Percentiles rank a stretch among this genome's conserved stretches.
These are phyloP conservation scores for Polymyxa betae DNA, from an alignment of 208 protist species.

Conservation along the genomic window DNA sequence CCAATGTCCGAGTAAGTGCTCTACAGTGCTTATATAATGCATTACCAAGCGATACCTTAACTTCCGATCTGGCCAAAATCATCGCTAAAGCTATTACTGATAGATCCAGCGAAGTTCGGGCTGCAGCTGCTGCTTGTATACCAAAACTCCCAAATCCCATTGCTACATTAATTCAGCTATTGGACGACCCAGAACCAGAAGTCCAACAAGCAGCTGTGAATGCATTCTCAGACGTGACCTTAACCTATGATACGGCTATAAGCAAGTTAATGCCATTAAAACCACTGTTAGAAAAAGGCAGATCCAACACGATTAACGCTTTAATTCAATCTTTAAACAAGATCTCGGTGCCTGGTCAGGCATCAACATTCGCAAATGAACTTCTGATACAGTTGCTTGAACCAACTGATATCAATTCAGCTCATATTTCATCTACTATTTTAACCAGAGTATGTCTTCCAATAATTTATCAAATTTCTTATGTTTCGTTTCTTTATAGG, in stretches of 20 bases:
- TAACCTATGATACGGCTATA: background rate
- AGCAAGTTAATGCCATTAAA: background rate
- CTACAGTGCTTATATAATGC: background rate
- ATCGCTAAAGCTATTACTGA: background rate
- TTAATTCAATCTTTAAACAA: background rate
- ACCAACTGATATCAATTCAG: background rate
- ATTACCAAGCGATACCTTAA: background rate
- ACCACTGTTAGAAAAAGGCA: background rate
- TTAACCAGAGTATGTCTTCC: background rate
- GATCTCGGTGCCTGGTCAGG: background rate
- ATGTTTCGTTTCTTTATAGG: background rate
- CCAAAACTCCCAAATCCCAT: background rate
- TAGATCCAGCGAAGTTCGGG: background rate
- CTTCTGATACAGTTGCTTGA: background rate
- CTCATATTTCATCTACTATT: background rate
- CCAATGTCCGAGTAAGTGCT: background rate
- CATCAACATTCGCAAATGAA: background rate
- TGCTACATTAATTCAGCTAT: background rate
- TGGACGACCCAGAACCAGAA: background rate
- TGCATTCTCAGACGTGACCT: background rate
- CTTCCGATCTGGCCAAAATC: slow-evolving; percentile 6
- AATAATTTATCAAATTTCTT: background rate
- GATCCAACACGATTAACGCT: background rate
- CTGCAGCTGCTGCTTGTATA: background rate
- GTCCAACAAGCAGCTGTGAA: background rate